Percentiles rank a stretch among this genome's conserved stretches.
These are phyloP conservation scores for Chenopodium berlandieri DNA, from an alignment of 148 eudicot genomes.

Conservation along the genomic window DNA sequence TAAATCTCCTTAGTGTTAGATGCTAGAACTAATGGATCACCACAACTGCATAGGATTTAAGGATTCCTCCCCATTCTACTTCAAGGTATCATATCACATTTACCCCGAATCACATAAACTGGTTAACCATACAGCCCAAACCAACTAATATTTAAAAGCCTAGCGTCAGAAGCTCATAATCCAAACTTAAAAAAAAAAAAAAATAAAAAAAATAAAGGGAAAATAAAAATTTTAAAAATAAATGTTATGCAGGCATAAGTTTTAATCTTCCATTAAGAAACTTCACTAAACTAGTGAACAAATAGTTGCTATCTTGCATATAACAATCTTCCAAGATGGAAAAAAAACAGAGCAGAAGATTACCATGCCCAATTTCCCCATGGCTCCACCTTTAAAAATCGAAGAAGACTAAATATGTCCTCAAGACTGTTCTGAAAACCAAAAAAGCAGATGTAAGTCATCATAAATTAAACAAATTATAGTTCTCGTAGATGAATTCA, in stretches of 20 bases:
- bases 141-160: not conserved
- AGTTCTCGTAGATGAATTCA: not conserved
- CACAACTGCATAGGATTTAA: not conserved
- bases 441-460: conserved; percentile 27
- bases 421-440: conserved; percentile 80
- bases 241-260: no score
- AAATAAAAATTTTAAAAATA: no score
- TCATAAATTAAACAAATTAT: not conserved
- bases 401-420: conserved; percentile 91
- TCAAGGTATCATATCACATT: not conserved
- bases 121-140: not conserved
- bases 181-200: no score
- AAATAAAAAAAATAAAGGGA: no score
- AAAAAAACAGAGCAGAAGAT: conserved; percentile 14
- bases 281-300: not conserved
- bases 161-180: not conserved
- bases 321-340: not conserved
- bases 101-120: not conserved
- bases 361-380: conserved; percentile 99
- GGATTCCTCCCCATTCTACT: not conserved
- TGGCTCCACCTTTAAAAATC: conserved; percentile 93
- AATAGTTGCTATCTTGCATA: not conserved
- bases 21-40: not conserved
- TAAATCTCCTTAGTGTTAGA: not conserved
- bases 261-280: not conserved